These are phyloP conservation scores for Yarrowia galli DNA, from an alignment of 1,139 yeast genomes.

Conservation along the genomic window DNA sequence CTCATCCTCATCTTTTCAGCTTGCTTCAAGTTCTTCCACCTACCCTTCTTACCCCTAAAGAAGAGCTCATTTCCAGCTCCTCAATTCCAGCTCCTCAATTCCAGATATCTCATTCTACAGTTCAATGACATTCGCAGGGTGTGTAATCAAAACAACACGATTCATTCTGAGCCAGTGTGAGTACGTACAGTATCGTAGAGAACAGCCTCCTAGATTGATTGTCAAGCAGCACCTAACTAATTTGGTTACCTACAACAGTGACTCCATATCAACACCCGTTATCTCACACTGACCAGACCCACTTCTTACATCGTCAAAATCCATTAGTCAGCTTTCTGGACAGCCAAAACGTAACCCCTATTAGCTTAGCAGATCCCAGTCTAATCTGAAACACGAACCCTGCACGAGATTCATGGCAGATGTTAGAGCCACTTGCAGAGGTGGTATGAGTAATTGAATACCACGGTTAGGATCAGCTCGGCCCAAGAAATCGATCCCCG, in stretches of 20 bases:
- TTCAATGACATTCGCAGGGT: neutral
- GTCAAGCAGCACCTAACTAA: too few species aligned
- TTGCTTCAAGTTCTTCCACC: neutral
- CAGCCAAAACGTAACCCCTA: too few species aligned
- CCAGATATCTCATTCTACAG: neutral
- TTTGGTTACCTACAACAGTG: too few species aligned
- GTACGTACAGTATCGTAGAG: too few species aligned
- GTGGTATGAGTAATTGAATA: neutral
- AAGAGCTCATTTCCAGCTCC: neutral
- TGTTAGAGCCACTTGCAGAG: neutral
- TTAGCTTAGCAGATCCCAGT: neutral
- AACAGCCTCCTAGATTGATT: too few species aligned
- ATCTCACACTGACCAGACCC: too few species aligned
- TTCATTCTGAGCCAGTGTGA: neutral
- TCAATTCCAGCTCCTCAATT: neutral
- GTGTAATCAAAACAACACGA: neutral
- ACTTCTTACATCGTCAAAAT: too few species aligned
- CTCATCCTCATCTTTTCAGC: neutral
- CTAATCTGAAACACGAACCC: slow-evolving; percentile 21
- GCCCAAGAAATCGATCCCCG: neutral
- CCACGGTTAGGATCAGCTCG: neutral
- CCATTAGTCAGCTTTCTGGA: too few species aligned
- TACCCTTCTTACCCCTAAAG: neutral
- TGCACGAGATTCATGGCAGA: neutral
- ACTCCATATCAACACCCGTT: too few species aligned